phyloP scores from a whole-genome alignment of 305 asterid genomes.

The Fraxinus sp. region DNA sequence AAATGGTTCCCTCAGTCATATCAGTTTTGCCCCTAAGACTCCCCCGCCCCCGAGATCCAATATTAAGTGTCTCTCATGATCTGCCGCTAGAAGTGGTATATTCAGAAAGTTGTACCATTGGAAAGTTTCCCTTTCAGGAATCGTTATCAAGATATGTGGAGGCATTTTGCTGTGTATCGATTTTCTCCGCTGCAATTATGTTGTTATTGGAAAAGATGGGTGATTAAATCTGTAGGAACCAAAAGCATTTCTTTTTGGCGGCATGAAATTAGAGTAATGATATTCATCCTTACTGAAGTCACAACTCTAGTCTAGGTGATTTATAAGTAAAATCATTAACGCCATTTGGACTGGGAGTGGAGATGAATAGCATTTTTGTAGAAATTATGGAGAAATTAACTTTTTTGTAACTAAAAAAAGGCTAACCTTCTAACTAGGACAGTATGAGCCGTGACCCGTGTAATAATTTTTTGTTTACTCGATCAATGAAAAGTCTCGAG shows the following conservation, averaged over 20 bases:
- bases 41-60: background rate
- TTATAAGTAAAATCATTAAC: too few species aligned
- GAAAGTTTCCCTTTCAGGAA: background rate
- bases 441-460: background rate
- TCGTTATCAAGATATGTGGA: background rate
- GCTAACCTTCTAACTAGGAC: background rate
- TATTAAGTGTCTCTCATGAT: background rate
- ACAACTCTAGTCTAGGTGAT: too few species aligned
- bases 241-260: background rate
- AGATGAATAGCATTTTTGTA: background rate
- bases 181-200: background rate
- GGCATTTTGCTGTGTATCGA: background rate
- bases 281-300: too few species aligned
- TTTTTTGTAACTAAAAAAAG: background rate
- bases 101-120: background rate
- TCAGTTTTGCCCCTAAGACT: conserved; percentile 21
- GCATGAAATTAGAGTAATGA: background rate
- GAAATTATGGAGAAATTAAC: background rate
- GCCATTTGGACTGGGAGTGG: too few species aligned
- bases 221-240: conserved; percentile 7
- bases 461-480: background rate
- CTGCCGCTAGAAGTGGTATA: background rate
- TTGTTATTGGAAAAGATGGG: conserved; percentile 9
- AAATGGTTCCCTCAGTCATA: conserved; percentile 59
- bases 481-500: background rate